Evolutionary conservation across 805 yeast species (phyloP).

Genomic region (Spathaspora arborariae): DNA sequence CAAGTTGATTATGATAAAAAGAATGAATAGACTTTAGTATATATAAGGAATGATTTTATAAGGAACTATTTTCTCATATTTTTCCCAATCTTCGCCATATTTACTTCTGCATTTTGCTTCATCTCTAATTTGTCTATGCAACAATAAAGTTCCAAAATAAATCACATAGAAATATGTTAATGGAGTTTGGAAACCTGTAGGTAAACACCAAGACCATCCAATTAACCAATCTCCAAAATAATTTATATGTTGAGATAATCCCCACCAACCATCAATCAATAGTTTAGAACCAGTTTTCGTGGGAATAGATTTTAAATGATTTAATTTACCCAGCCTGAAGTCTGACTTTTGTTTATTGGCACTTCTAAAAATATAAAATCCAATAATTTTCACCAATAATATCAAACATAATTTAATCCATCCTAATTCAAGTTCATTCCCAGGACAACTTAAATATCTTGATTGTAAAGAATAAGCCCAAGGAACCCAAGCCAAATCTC

Average conservation of each 20-base stretch:
- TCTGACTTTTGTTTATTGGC: conserved; percentile 82
- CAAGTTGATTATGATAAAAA: conserved; percentile 52
- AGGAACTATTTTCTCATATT: conserved; percentile 78
- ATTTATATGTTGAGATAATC: conserved; percentile 84
- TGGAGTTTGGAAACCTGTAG: conserved; percentile 78
- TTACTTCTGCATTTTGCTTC: conserved; percentile 85
- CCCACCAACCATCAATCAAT: conserved; percentile 96
- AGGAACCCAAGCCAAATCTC: conserved; percentile 90
- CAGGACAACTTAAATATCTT: conserved; percentile 62
- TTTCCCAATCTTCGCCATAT: conserved; percentile 83
- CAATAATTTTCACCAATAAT: conserved; percentile 48
- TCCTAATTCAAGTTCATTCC: conserved; percentile 56
- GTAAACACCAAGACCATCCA: conserved; percentile 88
- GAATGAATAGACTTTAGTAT: conserved; percentile 22
- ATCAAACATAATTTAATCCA: conserved; percentile 34
- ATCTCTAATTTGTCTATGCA: conserved; percentile 89
- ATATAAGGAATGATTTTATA: conserved; percentile 87
- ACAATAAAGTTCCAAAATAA: conserved; percentile 74
- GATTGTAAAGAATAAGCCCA: conserved; percentile 87
- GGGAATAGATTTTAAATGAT: conserved; percentile 55
- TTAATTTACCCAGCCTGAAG: conserved; percentile 74
- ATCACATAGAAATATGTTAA: conserved; percentile 83
- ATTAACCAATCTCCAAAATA: conserved; percentile 95
- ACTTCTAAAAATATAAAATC: conserved; percentile 79
- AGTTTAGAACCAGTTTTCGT: conserved; percentile 78